Evolutionary conservation across 2,329 filamentous ascomycete species (phyloP).

Genomic region (Lomentospora prolificans): DNA sequence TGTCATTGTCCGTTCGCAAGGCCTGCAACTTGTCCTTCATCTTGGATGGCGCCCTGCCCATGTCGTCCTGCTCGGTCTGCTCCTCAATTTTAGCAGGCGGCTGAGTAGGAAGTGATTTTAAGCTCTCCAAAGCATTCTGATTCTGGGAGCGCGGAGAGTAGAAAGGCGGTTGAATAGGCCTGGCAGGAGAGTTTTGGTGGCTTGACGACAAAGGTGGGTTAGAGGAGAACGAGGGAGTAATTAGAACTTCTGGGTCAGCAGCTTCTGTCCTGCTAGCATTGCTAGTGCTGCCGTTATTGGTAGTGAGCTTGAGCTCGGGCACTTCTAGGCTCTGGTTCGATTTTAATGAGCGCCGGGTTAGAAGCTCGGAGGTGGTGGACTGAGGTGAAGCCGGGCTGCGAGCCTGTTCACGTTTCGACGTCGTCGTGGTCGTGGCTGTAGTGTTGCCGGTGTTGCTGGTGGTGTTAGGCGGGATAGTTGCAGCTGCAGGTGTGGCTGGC

Average conservation of each 20-base stretch:
- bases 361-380: slow-evolving; percentile 13
- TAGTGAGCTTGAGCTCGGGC: slow-evolving; percentile 29
- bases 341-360: slow-evolving; percentile 32
- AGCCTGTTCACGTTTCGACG: slow-evolving; percentile 14
- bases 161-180: neutral
- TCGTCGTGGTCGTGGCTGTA: slow-evolving; percentile 14
- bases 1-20: neutral
- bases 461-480: slow-evolving; percentile 1
- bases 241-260: neutral
- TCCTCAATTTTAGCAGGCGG: neutral
- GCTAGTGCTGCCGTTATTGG: slow-evolving; percentile 31
- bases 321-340: slow-evolving; percentile 28
- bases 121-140: neutral
- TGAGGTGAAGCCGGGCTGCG: slow-evolving; percentile 19
- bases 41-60: slow-evolving; percentile 13
- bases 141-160: neutral
- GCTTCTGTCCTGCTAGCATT: slow-evolving; percentile 13
- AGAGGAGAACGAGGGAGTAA: neutral
- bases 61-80: slow-evolving; percentile 5
- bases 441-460: slow-evolving; percentile 6
- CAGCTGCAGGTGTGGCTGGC: slow-evolving; percentile 1
- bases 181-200: slow-evolving; percentile 6
- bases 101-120: neutral
- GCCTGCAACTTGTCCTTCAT: slow-evolving; percentile 9
- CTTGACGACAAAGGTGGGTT: neutral